Evolutionary conservation across 2,329 filamentous ascomycete genomes (phyloP).

Genomic region (Beauveria sp.): DNA sequence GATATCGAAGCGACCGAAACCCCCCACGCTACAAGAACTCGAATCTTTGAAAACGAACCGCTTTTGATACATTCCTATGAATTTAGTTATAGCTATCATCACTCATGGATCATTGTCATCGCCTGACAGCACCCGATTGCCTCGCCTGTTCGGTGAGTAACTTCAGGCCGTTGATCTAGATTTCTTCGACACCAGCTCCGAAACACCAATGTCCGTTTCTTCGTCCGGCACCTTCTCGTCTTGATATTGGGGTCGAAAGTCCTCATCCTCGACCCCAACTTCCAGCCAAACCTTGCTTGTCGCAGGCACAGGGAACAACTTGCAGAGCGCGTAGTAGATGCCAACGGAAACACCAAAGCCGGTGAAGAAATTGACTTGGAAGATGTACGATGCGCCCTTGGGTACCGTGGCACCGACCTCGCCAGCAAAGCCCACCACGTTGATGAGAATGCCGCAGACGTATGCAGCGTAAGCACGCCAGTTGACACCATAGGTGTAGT

Average conservation of each 20-base stretch:
- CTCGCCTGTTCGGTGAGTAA: too few species aligned
- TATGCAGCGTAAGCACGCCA: slow-evolving; percentile 83
- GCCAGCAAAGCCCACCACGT: slow-evolving; percentile 85
- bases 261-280: slow-evolving; percentile 56
- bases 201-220: slow-evolving; percentile 18
- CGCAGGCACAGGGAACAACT: slow-evolving; percentile 63
- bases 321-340: slow-evolving; percentile 65
- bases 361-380: slow-evolving; percentile 84
- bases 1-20: neutral
- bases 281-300: slow-evolving; percentile 72
- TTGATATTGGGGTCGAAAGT: slow-evolving; percentile 41
- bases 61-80: neutral
- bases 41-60: neutral
- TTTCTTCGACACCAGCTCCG: neutral
- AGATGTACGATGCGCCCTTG: slow-evolving; percentile 73
- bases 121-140: neutral
- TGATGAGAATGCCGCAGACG: slow-evolving; percentile 75
- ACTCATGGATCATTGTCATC: too few species aligned
- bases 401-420: slow-evolving; percentile 68
- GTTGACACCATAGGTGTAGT: slow-evolving; percentile 64
- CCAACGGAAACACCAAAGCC: slow-evolving; percentile 64
- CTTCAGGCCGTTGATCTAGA: neutral
- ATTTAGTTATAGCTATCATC: neutral
- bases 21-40: neutral
- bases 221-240: slow-evolving; percentile 24